These are phyloP conservation scores for Coccinonectria pachysandricola DNA, from an alignment of 2,329 filamentous ascomycete species.

Conservation along the genomic window DNA sequence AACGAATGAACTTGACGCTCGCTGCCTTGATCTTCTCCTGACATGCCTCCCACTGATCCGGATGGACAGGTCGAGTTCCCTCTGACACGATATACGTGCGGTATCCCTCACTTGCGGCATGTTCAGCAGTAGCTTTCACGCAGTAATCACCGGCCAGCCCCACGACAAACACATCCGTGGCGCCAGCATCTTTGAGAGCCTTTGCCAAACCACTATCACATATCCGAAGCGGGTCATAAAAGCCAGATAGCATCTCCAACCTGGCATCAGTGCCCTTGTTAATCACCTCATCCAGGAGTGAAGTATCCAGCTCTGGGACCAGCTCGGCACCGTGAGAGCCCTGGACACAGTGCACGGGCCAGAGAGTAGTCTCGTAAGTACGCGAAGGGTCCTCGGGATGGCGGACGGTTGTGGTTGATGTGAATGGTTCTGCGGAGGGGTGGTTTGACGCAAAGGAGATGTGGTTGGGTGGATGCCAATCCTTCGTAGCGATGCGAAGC, in stretches of 20 bases:
- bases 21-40: conserved; percentile 42
- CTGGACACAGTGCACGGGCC: conserved; percentile 86
- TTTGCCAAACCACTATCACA: conserved; percentile 53
- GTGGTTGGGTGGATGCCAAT: conserved; percentile 78
- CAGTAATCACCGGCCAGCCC: conserved; percentile 87
- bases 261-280: conserved; percentile 66
- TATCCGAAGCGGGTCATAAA: conserved; percentile 67
- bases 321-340: conserved; percentile 61
- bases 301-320: conserved; percentile 56
- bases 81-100: conserved; percentile 67
- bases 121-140: conserved; percentile 69
- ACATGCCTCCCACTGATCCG: conserved; percentile 43
- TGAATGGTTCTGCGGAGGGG: conserved; percentile 54
- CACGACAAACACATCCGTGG: conserved; percentile 77
- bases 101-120: conserved; percentile 69
- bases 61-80: conserved; percentile 63
- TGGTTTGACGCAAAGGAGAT: conserved; percentile 86
- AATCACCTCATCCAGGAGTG: conserved; percentile 53
- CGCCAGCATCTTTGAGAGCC: conserved; percentile 41
- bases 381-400: conserved; percentile 57
- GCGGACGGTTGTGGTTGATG: conserved; percentile 50
- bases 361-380: conserved; percentile 59
- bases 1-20: conserved; percentile 53
- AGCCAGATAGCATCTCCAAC: conserved; percentile 92
- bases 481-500: conserved; percentile 75